These are phyloP conservation scores for Aspergillus latus DNA, from an alignment of 2,329 filamentous ascomycete genomes.

Conservation along the genomic window DNA sequence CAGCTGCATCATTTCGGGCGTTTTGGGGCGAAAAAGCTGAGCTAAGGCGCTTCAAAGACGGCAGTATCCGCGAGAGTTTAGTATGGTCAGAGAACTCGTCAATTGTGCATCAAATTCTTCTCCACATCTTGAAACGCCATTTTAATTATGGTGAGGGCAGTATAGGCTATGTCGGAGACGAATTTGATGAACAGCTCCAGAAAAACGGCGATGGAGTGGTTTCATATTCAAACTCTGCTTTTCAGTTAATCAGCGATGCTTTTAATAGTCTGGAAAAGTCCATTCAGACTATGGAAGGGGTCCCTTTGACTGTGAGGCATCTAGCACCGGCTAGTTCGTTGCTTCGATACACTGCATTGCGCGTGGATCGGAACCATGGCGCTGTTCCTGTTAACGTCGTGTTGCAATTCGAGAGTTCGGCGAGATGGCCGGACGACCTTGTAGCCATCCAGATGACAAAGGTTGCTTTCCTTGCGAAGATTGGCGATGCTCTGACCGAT, in stretches of 20 bases:
- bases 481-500: constrained; percentile 69
- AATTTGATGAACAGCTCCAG: constrained; percentile 45
- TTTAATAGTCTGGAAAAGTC: constrained; percentile 74
- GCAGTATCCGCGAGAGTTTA: constrained; percentile 87
- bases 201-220: constrained; percentile 34
- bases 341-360: constrained; percentile 66
- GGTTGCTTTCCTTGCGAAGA: constrained; percentile 76
- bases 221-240: constrained; percentile 53
- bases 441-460: constrained; percentile 91
- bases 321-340: constrained; percentile 70
- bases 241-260: constrained; percentile 67
- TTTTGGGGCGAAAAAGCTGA: constrained; percentile 97
- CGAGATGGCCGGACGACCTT: constrained; percentile 89
- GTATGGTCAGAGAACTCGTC: constrained; percentile 73
- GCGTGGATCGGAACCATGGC: constrained; percentile 26
- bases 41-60: constrained; percentile 90
- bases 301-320: constrained; percentile 84
- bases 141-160: constrained; percentile 60
- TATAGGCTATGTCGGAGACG: constrained; percentile 53
- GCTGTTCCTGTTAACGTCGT: constrained; percentile 68
- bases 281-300: constrained; percentile 72
- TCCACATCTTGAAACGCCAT: constrained; percentile 69
- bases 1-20: constrained; percentile 75
- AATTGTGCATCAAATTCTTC: constrained; percentile 76
- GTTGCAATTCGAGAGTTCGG: constrained; percentile 89